These are phyloP conservation scores for Fusarium temperatum DNA, from an alignment of 2,329 filamentous ascomycete species.

Conservation along the genomic window DNA sequence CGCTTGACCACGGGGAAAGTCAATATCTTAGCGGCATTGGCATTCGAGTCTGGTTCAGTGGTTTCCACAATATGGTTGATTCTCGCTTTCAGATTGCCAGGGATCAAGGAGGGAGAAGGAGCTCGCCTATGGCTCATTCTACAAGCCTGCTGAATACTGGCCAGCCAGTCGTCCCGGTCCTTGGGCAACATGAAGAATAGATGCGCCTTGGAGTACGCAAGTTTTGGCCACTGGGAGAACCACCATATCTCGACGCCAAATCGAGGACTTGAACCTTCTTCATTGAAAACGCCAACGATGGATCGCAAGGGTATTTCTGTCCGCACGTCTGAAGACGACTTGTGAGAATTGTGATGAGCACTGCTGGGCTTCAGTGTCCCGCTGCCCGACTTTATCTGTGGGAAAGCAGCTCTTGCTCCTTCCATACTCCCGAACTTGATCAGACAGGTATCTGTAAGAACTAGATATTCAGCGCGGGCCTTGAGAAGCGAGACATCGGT, in stretches of 20 bases:
- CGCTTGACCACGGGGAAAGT: conserved; percentile 65
- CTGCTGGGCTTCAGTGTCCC: conserved; percentile 34
- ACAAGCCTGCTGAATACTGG: conserved; percentile 55
- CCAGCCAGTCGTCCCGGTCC: conserved; percentile 61
- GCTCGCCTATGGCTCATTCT: conserved; percentile 50
- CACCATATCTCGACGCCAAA: conserved; percentile 67
- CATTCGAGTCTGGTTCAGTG: conserved; percentile 50
- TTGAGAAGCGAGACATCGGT: conserved; percentile 60
- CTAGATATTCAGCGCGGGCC: conserved; percentile 59
- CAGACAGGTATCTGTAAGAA: conserved; percentile 60
- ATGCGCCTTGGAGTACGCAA: conserved; percentile 58
- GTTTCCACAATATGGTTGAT: conserved; percentile 58
- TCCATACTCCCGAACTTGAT: conserved; percentile 60
- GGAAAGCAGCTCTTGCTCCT: conserved; percentile 59
- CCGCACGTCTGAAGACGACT: conserved; percentile 50
- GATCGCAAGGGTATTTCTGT: conserved; percentile 60
- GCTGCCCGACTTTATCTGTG: conserved; percentile 50
- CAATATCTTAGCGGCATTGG: conserved; percentile 43
- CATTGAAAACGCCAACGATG: conserved; percentile 62
- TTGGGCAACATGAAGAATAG: conserved; percentile 60
- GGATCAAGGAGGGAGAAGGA: conserved; percentile 50
- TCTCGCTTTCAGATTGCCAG: conserved; percentile 57
- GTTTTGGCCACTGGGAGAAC: conserved; percentile 55
- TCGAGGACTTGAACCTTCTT: conserved; percentile 59
- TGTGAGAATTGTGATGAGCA: conserved; percentile 39